These are phyloP conservation scores for Ceratocystis diversiconidia DNA, from an alignment of 2,329 filamentous ascomycete genomes.

Conservation along the genomic window DNA sequence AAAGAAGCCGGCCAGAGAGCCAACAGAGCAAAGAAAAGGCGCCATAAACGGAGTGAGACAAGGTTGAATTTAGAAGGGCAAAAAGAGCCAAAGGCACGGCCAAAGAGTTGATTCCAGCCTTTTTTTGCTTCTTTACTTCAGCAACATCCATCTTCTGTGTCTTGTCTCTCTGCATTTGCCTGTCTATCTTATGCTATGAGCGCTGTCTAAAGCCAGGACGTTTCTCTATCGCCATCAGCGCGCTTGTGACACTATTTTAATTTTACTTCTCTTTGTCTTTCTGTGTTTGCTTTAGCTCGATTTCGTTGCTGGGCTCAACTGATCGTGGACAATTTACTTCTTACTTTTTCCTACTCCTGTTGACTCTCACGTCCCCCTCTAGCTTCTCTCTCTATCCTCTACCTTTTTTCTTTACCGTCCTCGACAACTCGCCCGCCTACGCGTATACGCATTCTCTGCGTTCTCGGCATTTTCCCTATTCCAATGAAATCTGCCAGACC, in stretches of 20 bases:
- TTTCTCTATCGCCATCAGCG: not conserved
- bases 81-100: not conserved
- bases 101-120: not conserved
- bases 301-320: not conserved
- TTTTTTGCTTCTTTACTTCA: not conserved
- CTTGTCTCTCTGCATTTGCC: not conserved
- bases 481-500: constrained; percentile 44
- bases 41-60: constrained; percentile 3
- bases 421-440: not conserved
- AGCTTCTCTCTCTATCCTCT: not conserved
- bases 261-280: not conserved
- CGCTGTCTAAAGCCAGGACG: not conserved
- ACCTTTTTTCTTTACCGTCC: not conserved
- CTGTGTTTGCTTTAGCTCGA: not conserved
- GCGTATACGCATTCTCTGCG: not conserved
- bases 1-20: not conserved
- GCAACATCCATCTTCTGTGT: not conserved
- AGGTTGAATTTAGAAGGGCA: constrained; percentile 4
- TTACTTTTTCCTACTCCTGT: no score
- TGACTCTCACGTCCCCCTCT: not conserved
- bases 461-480: not conserved
- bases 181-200: not conserved
- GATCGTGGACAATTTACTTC: no score
- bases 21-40: not conserved
- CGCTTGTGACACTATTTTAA: no score